These are phyloP conservation scores for Glonium stellatum DNA, from an alignment of 495 filamentous ascomycete species.

Conservation along the genomic window DNA sequence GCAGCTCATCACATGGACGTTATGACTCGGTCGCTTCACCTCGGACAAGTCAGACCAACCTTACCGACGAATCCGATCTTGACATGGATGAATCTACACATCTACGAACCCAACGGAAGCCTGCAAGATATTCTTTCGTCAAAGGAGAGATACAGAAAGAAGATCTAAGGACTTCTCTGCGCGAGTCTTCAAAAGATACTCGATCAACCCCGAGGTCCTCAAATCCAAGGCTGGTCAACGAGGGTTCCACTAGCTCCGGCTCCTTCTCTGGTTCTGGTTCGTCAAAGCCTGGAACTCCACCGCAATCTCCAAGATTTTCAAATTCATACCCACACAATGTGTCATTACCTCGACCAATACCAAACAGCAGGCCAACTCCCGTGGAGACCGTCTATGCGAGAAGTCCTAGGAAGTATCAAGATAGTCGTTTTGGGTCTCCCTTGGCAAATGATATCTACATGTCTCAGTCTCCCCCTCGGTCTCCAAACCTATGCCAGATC, in stretches of 20 bases:
- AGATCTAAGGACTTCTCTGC: constrained; percentile 16
- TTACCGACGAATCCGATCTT: constrained; percentile 21
- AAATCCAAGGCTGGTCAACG: neutral
- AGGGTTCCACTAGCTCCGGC: neutral
- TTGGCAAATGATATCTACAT: constrained; percentile 7
- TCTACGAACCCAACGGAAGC: constrained; percentile 17
- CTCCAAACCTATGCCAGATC: constrained; percentile 14
- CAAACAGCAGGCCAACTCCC: neutral
- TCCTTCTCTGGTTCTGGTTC: constrained; percentile 16
- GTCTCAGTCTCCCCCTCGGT: constrained; percentile 18
- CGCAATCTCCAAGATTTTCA: constrained; percentile 22
- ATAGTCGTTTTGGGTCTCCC: constrained; percentile 9
- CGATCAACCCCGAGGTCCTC: neutral
- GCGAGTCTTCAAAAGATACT: neutral
- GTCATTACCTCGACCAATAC: neutral
- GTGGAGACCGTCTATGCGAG: constrained; percentile 9
- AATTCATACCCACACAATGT: constrained; percentile 13
- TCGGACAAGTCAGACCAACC: constrained; percentile 9
- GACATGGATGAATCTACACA: constrained; percentile 13
- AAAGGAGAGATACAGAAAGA: constrained; percentile 26
- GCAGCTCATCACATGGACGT: constrained; percentile 8
- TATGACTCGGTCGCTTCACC: constrained; percentile 22
- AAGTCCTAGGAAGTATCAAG: constrained; percentile 9
- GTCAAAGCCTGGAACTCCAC: constrained; percentile 17
- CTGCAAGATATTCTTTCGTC: constrained; percentile 27